These are phyloP conservation scores for Monosporascus sp. DNA, from an alignment of 2,329 filamentous ascomycete genomes.

Conservation along the genomic window DNA sequence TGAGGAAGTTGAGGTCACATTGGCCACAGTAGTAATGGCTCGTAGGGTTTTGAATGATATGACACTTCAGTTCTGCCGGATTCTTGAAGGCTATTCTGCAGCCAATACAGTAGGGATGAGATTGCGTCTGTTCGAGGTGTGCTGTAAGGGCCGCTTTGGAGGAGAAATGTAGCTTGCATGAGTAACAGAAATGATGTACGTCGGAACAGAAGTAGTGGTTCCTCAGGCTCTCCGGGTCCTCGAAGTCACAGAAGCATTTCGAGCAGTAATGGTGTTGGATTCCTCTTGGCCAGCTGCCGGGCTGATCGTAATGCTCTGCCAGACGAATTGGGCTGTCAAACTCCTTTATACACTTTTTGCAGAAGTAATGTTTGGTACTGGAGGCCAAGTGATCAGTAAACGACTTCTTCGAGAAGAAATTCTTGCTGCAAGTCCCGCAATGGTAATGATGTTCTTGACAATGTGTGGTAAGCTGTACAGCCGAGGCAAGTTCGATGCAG, in stretches of 20 bases:
- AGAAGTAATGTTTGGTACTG: conserved; percentile 5
- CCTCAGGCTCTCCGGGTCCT: not conserved
- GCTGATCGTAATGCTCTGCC: not conserved
- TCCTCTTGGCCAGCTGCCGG: not conserved
- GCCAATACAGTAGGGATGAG: not conserved
- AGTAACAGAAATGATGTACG: conserved; percentile 1
- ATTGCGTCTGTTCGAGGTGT: not conserved
- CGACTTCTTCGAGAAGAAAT: not conserved
- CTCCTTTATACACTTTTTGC: conserved; percentile 1
- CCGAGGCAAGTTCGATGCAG: conserved; percentile 3
- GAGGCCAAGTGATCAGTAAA: not conserved
- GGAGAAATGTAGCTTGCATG: not conserved
- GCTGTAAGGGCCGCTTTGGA: not conserved
- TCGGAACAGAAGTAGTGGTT: conserved; percentile 3
- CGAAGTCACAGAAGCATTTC: not conserved
- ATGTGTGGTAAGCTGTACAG: not conserved
- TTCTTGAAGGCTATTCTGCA: conserved; percentile 1
- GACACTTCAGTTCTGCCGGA: not conserved
- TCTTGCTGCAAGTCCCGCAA: not conserved
- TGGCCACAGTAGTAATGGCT: not conserved
- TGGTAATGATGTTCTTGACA: not conserved
- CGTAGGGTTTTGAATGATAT: not conserved
- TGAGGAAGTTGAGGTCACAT: no score
- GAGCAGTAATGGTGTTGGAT: not conserved
- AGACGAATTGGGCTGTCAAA: not conserved